These are phyloP conservation scores for Polygonum maritimum DNA, from an alignment of 148 eudicot genomes.

Conservation along the genomic window DNA sequence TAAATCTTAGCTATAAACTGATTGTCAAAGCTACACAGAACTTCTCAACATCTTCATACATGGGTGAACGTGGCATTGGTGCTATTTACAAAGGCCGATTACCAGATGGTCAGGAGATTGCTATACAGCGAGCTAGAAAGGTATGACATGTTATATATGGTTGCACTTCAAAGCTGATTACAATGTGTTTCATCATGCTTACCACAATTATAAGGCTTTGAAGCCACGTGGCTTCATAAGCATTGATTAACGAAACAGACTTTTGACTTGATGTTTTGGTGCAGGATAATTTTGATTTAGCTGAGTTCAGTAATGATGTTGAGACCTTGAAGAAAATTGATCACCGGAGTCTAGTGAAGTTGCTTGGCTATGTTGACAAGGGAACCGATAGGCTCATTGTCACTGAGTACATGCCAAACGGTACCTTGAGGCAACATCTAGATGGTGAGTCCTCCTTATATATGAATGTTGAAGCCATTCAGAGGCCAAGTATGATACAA, in stretches of 20 bases:
- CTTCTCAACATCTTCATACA: conserved; percentile 52
- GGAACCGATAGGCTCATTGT: conserved; percentile 79
- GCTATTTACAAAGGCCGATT: conserved; percentile 74
- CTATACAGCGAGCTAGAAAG: conserved; percentile 86
- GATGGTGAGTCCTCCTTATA: conserved; percentile 57
- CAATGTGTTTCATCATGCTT: background rate
- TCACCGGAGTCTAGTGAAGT: conserved; percentile 75
- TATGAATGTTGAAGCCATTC: no score
- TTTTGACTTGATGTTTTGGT: background rate
- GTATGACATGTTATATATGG: conserved; percentile 21
- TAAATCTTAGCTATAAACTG: conserved; percentile 60
- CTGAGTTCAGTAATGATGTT: conserved; percentile 78
- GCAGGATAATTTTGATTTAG: conserved; percentile 66
- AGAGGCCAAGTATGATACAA: background rate
- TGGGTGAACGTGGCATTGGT: conserved; percentile 96
- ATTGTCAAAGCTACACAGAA: conserved; percentile 60
- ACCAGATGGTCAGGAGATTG: conserved; percentile 70
- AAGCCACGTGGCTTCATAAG: background rate
- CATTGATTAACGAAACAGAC: background rate
- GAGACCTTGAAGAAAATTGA: conserved; percentile 82
- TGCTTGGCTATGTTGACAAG: conserved; percentile 84
- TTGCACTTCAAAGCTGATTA: background rate
- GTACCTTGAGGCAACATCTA: conserved; percentile 88
- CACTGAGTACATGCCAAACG: conserved; percentile 84
- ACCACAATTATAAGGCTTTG: background rate